These are phyloP conservation scores for Trichocladium uniseriatum DNA, from an alignment of 495 filamentous ascomycete genomes.

Conservation along the genomic window DNA sequence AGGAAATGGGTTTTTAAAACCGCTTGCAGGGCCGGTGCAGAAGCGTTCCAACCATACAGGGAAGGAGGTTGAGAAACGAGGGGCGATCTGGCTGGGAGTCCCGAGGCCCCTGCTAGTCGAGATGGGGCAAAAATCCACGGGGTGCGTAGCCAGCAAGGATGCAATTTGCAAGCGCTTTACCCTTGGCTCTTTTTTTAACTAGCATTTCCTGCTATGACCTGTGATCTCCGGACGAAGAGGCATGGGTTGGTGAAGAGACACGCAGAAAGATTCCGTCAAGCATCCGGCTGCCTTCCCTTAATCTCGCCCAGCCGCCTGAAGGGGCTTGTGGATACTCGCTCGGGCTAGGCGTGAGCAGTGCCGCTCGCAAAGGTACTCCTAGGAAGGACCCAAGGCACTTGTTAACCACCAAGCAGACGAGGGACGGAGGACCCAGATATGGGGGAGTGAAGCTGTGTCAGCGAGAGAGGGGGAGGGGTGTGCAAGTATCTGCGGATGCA, in stretches of 20 bases:
- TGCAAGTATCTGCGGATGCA: not conserved
- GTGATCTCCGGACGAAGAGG: not conserved
- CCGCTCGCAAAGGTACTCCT: too few species aligned
- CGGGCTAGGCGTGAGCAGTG: not conserved
- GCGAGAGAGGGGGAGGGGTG: too few species aligned
- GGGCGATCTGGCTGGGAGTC: constrained; percentile 37
- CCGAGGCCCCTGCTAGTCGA: constrained; percentile 21
- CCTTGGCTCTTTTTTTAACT: too few species aligned
- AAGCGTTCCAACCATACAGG: constrained; percentile 44
- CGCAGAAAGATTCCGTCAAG: not conserved
- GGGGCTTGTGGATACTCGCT: not conserved
- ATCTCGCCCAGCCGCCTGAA: not conserved
- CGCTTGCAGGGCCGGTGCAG: constrained; percentile 35
- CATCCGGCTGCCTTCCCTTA: not conserved
- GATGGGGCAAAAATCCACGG: constrained; percentile 22
- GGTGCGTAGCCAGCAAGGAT: constrained; percentile 9
- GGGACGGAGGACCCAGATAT: not conserved
- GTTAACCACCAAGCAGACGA: too few species aligned
- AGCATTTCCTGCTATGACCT: constrained; percentile 17
- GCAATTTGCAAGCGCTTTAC: constrained; percentile 6
- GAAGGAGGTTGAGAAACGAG: constrained; percentile 44
- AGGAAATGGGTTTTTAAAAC: constrained; percentile 32
- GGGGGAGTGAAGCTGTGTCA: not conserved
- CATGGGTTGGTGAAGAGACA: not conserved
- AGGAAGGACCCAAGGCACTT: too few species aligned